phyloP scores from a whole-genome alignment of 2,329 filamentous ascomycete species.

The Aspergillus amoenus region DNA sequence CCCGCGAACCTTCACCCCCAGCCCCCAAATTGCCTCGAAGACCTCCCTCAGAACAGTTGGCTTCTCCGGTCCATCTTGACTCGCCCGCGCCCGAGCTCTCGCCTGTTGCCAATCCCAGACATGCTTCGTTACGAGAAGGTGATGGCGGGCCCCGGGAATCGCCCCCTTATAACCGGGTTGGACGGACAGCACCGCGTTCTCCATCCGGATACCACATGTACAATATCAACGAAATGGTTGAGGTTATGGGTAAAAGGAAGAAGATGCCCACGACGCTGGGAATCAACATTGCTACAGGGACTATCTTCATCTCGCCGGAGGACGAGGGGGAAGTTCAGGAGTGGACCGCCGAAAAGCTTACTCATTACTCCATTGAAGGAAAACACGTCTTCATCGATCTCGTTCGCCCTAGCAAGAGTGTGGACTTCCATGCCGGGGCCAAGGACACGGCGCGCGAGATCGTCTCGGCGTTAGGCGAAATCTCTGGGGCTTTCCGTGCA shows the following conservation, averaged over 20 bases:
- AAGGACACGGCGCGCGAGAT: conserved; percentile 98
- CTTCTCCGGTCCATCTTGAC: conserved; percentile 59
- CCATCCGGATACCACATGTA: conserved; percentile 90
- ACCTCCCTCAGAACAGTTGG: conserved; percentile 56
- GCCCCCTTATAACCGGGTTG: conserved; percentile 55
- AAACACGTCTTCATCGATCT: conserved; percentile 97
- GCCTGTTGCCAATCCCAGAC: conserved; percentile 41
- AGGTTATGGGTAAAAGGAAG: conserved; percentile 94
- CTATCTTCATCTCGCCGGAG: conserved; percentile 86
- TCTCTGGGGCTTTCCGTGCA: conserved; percentile 81
- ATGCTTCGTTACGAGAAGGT: conserved; percentile 41
- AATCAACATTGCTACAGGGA: conserved; percentile 84
- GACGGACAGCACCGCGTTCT: conserved; percentile 54
- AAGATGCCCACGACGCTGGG: conserved; percentile 97
- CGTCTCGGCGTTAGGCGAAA: conserved; percentile 79
- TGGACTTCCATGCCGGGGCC: conserved; percentile 94
- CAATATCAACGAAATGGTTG: conserved; percentile 96
- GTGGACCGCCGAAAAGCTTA: conserved; percentile 92
- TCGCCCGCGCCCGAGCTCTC: conserved; percentile 54
- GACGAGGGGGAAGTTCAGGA: conserved; percentile 83
- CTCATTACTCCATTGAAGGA: conserved; percentile 96
- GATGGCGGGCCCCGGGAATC: conserved; percentile 48
- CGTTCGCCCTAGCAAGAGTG: conserved; percentile 85
- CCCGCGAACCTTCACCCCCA: conserved; percentile 40
- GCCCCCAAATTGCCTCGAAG: conserved; percentile 64